Base-by-base conservation (phyloP, 768 basidiomycete species). In the Lactarius hatsudake region DNA sequence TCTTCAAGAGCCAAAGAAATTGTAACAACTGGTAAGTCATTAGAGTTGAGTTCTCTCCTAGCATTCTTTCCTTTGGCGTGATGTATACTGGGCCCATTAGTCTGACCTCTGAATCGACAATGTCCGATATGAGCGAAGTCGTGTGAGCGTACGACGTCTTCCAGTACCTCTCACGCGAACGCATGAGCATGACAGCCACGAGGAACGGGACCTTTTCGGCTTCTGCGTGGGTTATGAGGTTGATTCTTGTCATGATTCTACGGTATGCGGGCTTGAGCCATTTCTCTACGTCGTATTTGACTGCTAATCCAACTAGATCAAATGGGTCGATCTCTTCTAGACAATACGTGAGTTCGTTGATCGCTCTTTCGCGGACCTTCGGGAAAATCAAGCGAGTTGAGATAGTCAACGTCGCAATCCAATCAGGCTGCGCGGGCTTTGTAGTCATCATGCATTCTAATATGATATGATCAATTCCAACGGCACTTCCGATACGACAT, bases 221-320 rank as follows among this genome's bases (percentile, higher is more conserved):
- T 7, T 60, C 59, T 28, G 26, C 28, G 3, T 60, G 40, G n/a
- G 42, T 28, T 17, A 60, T 45, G 23, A 60, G 28, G 36, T 30
- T 10, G 8, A 12, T 12, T 5, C 59, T 28, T 8, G 15, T 42
- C 26, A 28, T 26, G 17, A 60, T 60, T 45, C 59, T 59, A 2
- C 38, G 15, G 58, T 71, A 63, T 0, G 72, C 67, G 5, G 69
- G 71, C 26, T 69, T 58, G 45, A 73, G 59, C 73, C 73, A 73
- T 20, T 72, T 59, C 20, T 51, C 26, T 4, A 72, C 70, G n/a
- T 65, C 67, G 61, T 64, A 72, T 43, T 67, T 67, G 6, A 63
- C 54, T 15, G 74, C 68, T 20, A 72, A 55, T 2, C 56, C 38
- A 30, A 76, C 45, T 40, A 71, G 67, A 12, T 67, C 68, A 38